A percentile compares a stretch with the other conserved stretches of the same genome.
These are phyloP conservation scores for Cladosporium cucumerinum DNA, from an alignment of 2,329 filamentous ascomycete species.

Conservation along the genomic window DNA sequence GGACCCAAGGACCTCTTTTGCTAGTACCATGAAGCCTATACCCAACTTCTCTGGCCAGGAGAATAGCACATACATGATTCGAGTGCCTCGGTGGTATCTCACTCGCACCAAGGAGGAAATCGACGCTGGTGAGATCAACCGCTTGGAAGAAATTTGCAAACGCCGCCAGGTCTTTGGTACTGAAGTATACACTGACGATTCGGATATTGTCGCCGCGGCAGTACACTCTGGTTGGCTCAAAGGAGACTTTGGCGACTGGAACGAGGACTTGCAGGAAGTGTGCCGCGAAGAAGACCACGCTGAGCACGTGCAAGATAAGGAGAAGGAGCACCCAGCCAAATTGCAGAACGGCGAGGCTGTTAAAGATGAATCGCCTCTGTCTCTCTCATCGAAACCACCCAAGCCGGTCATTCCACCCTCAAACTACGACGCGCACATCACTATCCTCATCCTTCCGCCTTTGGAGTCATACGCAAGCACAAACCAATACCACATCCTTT, in stretches of 20 bases:
- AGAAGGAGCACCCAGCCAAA: conserved; percentile 22
- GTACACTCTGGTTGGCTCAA: conserved; percentile 92
- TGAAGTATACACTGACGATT: conserved; percentile 93
- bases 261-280: conserved; percentile 32
- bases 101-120: conserved; percentile 17
- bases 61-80: conserved; percentile 87
- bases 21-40: conserved; percentile 64
- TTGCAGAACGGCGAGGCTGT: background rate
- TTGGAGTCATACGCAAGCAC: conserved; percentile 73
- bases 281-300: conserved; percentile 34
- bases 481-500: conserved; percentile 76
- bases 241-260: conserved; percentile 71
- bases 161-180: conserved; percentile 86
- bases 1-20: conserved; percentile 56
- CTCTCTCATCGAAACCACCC: conserved; percentile 33
- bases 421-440: conserved; percentile 81
- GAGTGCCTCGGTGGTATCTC: conserved; percentile 77
- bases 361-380: conserved; percentile 19
- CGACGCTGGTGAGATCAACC: conserved; percentile 40
- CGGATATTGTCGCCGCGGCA: conserved; percentile 85
- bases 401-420: conserved; percentile 63
- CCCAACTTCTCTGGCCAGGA: conserved; percentile 74
- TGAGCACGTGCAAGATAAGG: conserved; percentile 22
- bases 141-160: conserved; percentile 78
- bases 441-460: conserved; percentile 74